These are phyloP conservation scores for Hypoxylon sp. DNA, from an alignment of 2,329 filamentous ascomycete genomes.

Conservation along the genomic window DNA sequence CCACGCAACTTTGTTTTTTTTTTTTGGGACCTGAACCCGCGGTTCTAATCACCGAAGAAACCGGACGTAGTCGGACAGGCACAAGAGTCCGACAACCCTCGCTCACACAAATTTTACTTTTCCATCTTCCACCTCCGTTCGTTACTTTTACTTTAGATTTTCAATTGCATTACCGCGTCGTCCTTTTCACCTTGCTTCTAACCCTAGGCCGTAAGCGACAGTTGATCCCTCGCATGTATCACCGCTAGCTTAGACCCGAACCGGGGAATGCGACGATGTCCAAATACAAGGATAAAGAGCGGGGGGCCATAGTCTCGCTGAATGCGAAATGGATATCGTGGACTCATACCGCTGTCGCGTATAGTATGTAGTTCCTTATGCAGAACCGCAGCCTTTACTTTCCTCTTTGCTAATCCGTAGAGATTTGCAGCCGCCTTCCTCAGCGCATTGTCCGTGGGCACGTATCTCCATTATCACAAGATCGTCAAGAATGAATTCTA, in stretches of 20 bases:
- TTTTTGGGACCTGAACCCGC: constrained; percentile 10
- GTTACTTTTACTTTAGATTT: constrained; percentile 6
- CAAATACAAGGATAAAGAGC: constrained; percentile 73
- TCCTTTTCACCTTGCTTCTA: constrained; percentile 4
- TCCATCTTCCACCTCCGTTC: neutral
- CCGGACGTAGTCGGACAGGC: constrained; percentile 17
- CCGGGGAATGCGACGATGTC: constrained; percentile 40
- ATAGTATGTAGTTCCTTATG: constrained; percentile 65
- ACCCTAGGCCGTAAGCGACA: neutral
- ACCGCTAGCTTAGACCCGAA: constrained; percentile 1
- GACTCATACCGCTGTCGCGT: constrained; percentile 85
- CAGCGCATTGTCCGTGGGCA: constrained; percentile 84
- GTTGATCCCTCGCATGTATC: constrained; percentile 12
- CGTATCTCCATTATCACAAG: constrained; percentile 90
- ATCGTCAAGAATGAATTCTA: constrained; percentile 98
- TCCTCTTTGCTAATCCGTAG: constrained; percentile 18
- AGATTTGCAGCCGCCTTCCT: constrained; percentile 77
- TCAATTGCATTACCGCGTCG: constrained; percentile 6
- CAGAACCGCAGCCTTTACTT: neutral
- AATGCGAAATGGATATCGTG: constrained; percentile 93
- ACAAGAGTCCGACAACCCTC: constrained; percentile 1
- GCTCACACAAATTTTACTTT: constrained; percentile 3
- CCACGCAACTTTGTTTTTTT: constrained; percentile 10
- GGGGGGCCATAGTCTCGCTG: constrained; percentile 71
- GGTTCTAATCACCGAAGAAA: constrained; percentile 22